Evolutionary conservation across 176 grass and related monocot species (phyloP).

Genomic region (Dendrocalamus sinicus): DNA sequence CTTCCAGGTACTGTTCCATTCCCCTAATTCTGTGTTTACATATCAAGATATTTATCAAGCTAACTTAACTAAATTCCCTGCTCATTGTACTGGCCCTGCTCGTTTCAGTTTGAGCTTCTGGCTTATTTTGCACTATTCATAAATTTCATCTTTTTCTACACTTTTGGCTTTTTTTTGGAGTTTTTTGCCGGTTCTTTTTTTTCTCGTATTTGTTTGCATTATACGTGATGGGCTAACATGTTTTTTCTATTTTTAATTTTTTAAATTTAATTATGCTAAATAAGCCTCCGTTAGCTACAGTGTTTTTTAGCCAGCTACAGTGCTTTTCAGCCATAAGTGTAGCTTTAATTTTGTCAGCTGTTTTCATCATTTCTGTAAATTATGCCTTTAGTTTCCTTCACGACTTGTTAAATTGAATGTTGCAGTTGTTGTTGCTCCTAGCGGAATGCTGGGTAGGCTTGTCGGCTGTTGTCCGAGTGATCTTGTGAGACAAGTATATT

Average conservation of each 20-base stretch:
- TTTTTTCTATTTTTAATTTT: too few species aligned
- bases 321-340: not conserved
- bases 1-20: slow-evolving; percentile 72
- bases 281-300: too few species aligned
- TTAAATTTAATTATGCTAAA: too few species aligned
- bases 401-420: slow-evolving; percentile 45
- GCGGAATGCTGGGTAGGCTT: slow-evolving; percentile 96
- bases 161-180: too few species aligned
- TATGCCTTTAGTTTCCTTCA: slow-evolving; percentile 21
- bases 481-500: slow-evolving; percentile 95
- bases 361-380: slow-evolving; percentile 32
- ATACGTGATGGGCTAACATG: too few species aligned
- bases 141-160: too few species aligned
- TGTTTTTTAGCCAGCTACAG: too few species aligned
- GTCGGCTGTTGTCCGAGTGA: slow-evolving; percentile 95
- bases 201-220: too few species aligned
- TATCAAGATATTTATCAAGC: slow-evolving; percentile 21
- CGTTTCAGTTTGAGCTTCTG: too few species aligned
- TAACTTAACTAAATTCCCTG: slow-evolving; percentile 3
- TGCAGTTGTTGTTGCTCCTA: slow-evolving; percentile 98
- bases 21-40: slow-evolving; percentile 21
- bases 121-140: too few species aligned
- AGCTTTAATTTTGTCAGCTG: slow-evolving; percentile 26
- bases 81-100: not conserved
- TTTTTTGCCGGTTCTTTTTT: too few species aligned